These are phyloP conservation scores for Tuber umbilicatum DNA, from an alignment of 495 filamentous ascomycete species.

Conservation along the genomic window DNA sequence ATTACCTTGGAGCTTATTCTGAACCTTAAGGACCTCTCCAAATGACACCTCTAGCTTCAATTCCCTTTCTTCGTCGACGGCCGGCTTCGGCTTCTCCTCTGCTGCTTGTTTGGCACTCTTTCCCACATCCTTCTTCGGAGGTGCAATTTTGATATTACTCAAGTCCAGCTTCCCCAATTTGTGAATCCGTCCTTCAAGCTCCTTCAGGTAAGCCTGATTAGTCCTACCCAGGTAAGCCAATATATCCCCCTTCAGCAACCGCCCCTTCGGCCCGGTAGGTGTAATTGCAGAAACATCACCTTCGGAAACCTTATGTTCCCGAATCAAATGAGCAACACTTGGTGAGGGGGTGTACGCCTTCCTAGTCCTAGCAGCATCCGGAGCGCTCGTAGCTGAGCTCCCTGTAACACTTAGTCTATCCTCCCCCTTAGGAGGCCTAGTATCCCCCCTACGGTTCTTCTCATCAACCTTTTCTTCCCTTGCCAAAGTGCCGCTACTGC, in stretches of 20 bases:
- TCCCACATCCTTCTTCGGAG: constrained; percentile 46
- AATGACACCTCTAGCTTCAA: constrained; percentile 71
- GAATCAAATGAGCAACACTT: constrained; percentile 73
- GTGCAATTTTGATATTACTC: constrained; percentile 82
- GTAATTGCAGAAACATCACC: constrained; percentile 72
- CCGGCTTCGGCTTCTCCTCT: constrained; percentile 32
- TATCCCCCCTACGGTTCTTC: constrained; percentile 35
- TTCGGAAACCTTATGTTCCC: constrained; percentile 63
- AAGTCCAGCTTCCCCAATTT: constrained; percentile 81
- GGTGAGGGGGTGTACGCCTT: constrained; percentile 48
- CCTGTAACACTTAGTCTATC: constrained; percentile 13
- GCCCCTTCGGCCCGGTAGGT: constrained; percentile 78
- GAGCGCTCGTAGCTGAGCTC: constrained; percentile 23
- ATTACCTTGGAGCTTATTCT: constrained; percentile 63
- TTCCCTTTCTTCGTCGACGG: constrained; percentile 48
- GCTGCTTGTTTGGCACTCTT: constrained; percentile 44
- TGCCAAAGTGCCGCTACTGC: constrained; percentile 32
- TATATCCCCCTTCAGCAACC: constrained; percentile 91
- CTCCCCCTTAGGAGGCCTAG: constrained; percentile 11
- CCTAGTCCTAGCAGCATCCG: constrained; percentile 33
- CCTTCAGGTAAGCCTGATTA: constrained; percentile 58
- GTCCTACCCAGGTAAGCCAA: constrained; percentile 81
- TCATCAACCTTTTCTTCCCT: constrained; percentile 44
- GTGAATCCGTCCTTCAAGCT: constrained; percentile 60
- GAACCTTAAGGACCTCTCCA: constrained; percentile 65